Evolutionary conservation across 2,329 filamentous ascomycete genomes (phyloP).

Genomic region (Celoporthe dispersa): DNA sequence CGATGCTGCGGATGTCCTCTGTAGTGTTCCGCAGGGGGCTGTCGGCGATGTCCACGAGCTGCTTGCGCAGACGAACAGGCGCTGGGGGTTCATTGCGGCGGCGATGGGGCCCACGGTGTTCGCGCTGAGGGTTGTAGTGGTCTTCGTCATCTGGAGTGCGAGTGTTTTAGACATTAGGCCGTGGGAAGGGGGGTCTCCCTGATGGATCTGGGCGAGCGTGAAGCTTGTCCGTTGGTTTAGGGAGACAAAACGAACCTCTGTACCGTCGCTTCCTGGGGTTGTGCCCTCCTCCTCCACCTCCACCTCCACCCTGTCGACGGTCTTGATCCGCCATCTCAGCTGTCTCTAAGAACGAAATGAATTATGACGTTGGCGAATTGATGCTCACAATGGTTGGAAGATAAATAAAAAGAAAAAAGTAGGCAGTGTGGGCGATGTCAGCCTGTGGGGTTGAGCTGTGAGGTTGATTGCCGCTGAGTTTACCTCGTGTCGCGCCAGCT

Average conservation of each 20-base stretch:
- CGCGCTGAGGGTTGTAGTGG: constrained; percentile 49
- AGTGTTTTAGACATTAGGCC: constrained; percentile 14
- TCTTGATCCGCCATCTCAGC: constrained; percentile 60
- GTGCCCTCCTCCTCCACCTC: constrained; percentile 51
- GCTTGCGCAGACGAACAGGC: constrained; percentile 73
- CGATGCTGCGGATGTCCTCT: constrained; percentile 77
- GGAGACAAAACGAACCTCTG: constrained; percentile 69
- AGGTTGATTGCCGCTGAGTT: neutral
- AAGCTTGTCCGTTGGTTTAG: constrained; percentile 6
- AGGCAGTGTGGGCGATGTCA: constrained; percentile 15
- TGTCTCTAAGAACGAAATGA: constrained; percentile 10
- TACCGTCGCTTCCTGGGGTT: constrained; percentile 77
- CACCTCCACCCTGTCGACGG: constrained; percentile 51
- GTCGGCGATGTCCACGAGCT: constrained; percentile 81
- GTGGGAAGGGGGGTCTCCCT: neutral
- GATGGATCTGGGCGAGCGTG: neutral
- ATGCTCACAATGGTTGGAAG: neutral
- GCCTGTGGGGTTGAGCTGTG: constrained; percentile 14
- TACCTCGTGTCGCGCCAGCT: constrained; percentile 11
- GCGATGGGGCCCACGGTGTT: constrained; percentile 70
- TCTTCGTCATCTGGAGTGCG: constrained; percentile 65
- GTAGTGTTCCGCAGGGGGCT: constrained; percentile 77
- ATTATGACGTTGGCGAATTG: neutral
- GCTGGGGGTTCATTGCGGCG: constrained; percentile 73
- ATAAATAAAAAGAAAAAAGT: neutral